Base-by-base conservation (phyloP, 345 rosid species). In the Salix brachista region DNA sequence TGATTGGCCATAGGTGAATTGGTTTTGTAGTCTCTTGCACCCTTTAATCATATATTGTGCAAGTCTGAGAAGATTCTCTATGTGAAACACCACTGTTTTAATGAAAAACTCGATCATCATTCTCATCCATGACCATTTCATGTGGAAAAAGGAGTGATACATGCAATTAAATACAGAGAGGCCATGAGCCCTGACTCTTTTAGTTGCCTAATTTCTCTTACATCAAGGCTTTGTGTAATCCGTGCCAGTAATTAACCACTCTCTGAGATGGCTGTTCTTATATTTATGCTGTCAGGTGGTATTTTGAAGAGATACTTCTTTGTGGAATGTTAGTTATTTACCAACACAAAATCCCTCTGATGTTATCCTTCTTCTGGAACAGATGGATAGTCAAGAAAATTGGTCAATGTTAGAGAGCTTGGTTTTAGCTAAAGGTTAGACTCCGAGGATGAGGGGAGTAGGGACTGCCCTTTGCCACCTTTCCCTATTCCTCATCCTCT, bases 1-100 rank as follows among this genome's bases (percentile, higher is more conserved):
- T 94, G 98, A 96, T 96, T 84, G 99, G 98, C 54, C 99, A 30
- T 30, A 93, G 99, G 99, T 92, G 79, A 80, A 32, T 77, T 70
- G 9, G 2, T 10, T 42, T 39, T 21, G 12, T 64, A 4, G 37
- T 37, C 34, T 72, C 39, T 67, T 54, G 69, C 41, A 70, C 66
- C 23, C 12, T 74, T 21, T 41, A 18, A 36, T 26, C 30, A 19
- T 32, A 32, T 28, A 71, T 74, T 74, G 13, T 48, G 48, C 54
- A 54, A 8, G 18, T 69, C 4, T 21, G 37, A 37, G 44, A 25
- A 36, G 28, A 16, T 52, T 67, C 11, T 39, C n/a, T 3, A 30
- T 3, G 32, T 30, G 32, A 30, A 30, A 30, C 32, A 30, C 32
- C 32, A 3, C 32, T 30, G 32, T 30, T 30, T 30, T 30, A 30